These are phyloP conservation scores for Wickerhamomyces bisporus DNA, from an alignment of 805 yeast species.

Conservation along the genomic window DNA sequence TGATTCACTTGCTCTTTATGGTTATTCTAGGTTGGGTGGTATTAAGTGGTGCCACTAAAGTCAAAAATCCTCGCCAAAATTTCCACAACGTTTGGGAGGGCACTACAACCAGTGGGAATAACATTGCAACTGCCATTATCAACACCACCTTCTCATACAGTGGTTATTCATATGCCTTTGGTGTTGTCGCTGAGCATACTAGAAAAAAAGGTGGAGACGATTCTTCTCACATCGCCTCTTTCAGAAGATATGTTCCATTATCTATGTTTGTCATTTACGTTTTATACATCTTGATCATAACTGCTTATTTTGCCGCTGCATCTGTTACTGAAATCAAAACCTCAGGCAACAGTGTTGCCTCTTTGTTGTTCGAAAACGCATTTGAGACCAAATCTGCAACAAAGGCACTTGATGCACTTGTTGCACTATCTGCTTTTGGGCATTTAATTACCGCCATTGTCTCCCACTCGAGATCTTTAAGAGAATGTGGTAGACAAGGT, in stretches of 20 bases:
- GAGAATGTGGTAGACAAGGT: conserved; percentile 48
- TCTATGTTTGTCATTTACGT: conserved; percentile 28
- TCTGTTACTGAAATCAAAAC: conserved; percentile 22
- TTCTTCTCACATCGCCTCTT: neutral
- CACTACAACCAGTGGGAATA: conserved; percentile 37
- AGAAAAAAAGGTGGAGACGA: conserved; percentile 18
- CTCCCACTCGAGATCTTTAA: conserved; percentile 45
- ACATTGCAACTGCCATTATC: conserved; percentile 37
- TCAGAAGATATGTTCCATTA: conserved; percentile 26
- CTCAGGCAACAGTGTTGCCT: conserved; percentile 28
- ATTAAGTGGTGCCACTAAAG: conserved; percentile 32
- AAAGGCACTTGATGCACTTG: conserved; percentile 41
- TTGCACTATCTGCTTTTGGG: conserved; percentile 44
- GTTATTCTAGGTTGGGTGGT: conserved; percentile 32
- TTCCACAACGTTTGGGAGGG: conserved; percentile 36
- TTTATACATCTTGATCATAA: conserved; percentile 29
- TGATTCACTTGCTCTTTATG: conserved; percentile 30
- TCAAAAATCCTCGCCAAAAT: conserved; percentile 26
- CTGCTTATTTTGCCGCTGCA: conserved; percentile 29
- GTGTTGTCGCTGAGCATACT: conserved; percentile 29
- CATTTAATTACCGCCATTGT: conserved; percentile 44
- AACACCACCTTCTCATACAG: conserved; percentile 40
- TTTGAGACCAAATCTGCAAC: conserved; percentile 35
- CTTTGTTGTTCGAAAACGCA: conserved; percentile 27
- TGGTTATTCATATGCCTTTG: conserved; percentile 37